These are phyloP conservation scores for Melocanna baccifera DNA, from an alignment of 176 grass and related monocot species.

Conservation along the genomic window DNA sequence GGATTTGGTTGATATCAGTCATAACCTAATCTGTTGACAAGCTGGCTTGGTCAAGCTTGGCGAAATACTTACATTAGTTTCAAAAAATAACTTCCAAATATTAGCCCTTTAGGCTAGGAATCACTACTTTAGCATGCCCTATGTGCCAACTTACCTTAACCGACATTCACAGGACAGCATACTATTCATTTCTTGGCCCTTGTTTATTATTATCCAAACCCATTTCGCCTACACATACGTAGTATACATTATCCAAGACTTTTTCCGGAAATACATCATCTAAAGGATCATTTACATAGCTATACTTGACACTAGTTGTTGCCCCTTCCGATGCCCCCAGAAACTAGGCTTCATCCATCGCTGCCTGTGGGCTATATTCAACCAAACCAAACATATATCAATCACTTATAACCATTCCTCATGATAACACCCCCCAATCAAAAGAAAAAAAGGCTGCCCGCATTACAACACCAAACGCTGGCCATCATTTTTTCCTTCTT, in stretches of 20 bases:
- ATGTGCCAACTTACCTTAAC: neutral
- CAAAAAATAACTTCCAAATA: neutral
- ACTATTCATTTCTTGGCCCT: neutral
- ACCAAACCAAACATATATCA: neutral
- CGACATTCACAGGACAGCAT: neutral
- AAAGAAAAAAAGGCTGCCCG: neutral
- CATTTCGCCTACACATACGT: neutral
- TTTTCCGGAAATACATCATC: neutral
- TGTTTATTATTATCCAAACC: neutral
- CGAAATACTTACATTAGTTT: neutral
- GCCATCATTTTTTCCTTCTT: neutral
- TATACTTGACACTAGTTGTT: neutral
- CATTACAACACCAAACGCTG: too few relatives aligned
- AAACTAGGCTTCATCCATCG: neutral
- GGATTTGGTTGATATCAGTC: neutral
- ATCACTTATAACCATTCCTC: neutral
- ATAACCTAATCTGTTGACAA: neutral
- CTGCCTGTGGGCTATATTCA: neutral
- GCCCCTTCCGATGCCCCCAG: neutral
- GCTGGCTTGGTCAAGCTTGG: neutral
- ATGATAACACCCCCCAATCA: neutral
- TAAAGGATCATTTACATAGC: neutral
- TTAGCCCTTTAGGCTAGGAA: neutral
- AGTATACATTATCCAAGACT: neutral
- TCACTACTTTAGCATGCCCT: neutral